Percentiles rank a stretch among this genome's conserved stretches.
Conservation (phyloP, 805 yeast genomes). For the Torulaspora quercuum region DNA sequence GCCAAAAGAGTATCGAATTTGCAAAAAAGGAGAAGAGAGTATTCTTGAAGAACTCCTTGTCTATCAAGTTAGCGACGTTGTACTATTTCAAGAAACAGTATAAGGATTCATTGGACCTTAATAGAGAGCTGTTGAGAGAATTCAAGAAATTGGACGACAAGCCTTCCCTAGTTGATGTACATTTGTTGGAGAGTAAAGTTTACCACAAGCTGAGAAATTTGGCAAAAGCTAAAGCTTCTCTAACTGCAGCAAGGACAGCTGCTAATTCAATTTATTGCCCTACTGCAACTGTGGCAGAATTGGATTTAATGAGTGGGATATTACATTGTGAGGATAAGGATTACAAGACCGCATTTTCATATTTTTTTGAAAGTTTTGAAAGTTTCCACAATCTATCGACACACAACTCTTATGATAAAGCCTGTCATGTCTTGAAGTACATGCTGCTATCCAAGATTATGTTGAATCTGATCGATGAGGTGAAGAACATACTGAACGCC, state of each 20-base stretch:
- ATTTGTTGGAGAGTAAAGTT: conserved; percentile 82
- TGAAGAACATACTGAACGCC: conserved; percentile 69
- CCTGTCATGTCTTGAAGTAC: conserved; percentile 81
- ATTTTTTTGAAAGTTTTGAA: conserved; percentile 93
- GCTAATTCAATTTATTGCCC: conserved; percentile 98
- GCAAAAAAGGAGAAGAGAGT: conserved; percentile 77
- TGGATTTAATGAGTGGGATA: conserved; percentile 93
- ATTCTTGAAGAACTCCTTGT: conserved; percentile 83
- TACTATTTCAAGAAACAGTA: conserved; percentile 63
- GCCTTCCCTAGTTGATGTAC: conserved; percentile 92
- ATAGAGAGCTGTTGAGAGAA: conserved; percentile 70
- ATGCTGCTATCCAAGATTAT: conserved; percentile 90
- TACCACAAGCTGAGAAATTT: conserved; percentile 88
- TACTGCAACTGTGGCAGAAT: conserved; percentile 86
- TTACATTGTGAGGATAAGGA: conserved; percentile 96
- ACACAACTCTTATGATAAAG: conserved; percentile 56
- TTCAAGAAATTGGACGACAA: conserved; percentile 94
- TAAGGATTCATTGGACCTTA: conserved; percentile 67
- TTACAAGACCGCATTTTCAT: conserved; percentile 91
- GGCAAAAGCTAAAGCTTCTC: conserved; percentile 85
- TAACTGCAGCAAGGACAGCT: conserved; percentile 92
- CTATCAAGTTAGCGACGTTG: conserved; percentile 74
- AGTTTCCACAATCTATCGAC: conserved; percentile 57
- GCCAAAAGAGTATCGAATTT: conserved; percentile 83
- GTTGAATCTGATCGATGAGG: conserved; percentile 84